Percentiles rank a stretch among this genome's conserved stretches.
Conservation (phyloP, 1,284 basidiomycete species). For the Sanghuangporus baumii region DNA sequence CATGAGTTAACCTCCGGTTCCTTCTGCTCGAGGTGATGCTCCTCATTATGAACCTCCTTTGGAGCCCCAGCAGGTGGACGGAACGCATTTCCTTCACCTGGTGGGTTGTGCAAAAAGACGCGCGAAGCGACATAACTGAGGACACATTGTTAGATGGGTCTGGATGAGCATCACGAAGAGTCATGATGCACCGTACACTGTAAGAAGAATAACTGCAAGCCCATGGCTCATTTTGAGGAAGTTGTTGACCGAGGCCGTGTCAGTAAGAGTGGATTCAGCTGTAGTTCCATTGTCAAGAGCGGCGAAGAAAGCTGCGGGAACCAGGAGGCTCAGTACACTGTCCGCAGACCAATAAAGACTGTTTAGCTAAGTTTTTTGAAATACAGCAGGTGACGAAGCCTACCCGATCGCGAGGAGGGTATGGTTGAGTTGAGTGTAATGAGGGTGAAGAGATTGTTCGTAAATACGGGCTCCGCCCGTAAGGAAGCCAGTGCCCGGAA, state of each 20-base stretch:
- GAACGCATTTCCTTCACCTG: slow-evolving; percentile 48
- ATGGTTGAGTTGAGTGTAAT: slow-evolving; percentile 56
- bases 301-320: slow-evolving; percentile 62
- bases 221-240: slow-evolving; percentile 60
- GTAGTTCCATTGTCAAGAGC: slow-evolving; percentile 40
- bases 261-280: slow-evolving; percentile 31
- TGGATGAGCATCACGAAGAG: not conserved
- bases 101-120: slow-evolving; percentile 62
- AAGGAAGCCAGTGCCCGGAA: slow-evolving; percentile 56
- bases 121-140: slow-evolving; percentile 57
- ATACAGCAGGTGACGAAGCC: slow-evolving; percentile 13
- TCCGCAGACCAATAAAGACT: not conserved
- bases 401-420: slow-evolving; percentile 62
- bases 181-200: slow-evolving; percentile 38
- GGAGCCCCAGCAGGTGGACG: slow-evolving; percentile 39
- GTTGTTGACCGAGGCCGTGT: slow-evolving; percentile 32
- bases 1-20: slow-evolving; percentile 57
- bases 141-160: not conserved
- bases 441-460: slow-evolving; percentile 44
- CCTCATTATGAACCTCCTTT: slow-evolving; percentile 37
- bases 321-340: slow-evolving; percentile 54
- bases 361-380: not conserved
- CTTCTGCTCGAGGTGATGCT: slow-evolving; percentile 33
- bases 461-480: slow-evolving; percentile 52
- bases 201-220: slow-evolving; percentile 51